These are phyloP conservation scores for Oryza punctata DNA, from an alignment of 176 grass and related monocot genomes.

Conservation along the genomic window DNA sequence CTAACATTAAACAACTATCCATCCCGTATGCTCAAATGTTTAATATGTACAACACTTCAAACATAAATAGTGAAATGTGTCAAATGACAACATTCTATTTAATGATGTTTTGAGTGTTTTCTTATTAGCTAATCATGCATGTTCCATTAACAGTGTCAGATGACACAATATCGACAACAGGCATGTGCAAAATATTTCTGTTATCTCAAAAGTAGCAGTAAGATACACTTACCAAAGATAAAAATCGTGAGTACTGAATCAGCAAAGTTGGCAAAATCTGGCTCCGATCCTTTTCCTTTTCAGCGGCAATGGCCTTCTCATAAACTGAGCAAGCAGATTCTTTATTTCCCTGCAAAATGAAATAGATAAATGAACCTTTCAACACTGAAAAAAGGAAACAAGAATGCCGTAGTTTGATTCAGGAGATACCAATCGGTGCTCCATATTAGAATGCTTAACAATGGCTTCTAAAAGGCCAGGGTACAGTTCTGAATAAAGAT, in stretches of 20 bases:
- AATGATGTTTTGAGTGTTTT: neutral
- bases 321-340: slow-evolving; percentile 74
- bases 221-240: slow-evolving; percentile 65
- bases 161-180: neutral
- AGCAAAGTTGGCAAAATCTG: slow-evolving; percentile 64
- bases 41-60: neutral
- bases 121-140: neutral
- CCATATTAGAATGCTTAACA: slow-evolving; percentile 96
- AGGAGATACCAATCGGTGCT: slow-evolving; percentile 69
- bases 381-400: neutral
- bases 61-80: neutral
- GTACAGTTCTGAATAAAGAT: slow-evolving; percentile 79
- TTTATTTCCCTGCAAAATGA: slow-evolving; percentile 62
- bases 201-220: neutral
- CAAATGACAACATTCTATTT: neutral
- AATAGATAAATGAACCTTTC: slow-evolving; percentile 2
- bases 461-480: slow-evolving; percentile 90
- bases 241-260: slow-evolving; percentile 85
- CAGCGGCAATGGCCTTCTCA: slow-evolving; percentile 78
- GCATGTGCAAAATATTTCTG: neutral
- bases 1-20: neutral
- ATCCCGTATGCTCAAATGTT: neutral
- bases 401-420: neutral
- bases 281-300: slow-evolving; percentile 78
- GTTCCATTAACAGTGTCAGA: neutral